Conservation (phyloP, 1,284 basidiomycete genomes). For the Cutaneotrichosporon mucoides region DNA sequence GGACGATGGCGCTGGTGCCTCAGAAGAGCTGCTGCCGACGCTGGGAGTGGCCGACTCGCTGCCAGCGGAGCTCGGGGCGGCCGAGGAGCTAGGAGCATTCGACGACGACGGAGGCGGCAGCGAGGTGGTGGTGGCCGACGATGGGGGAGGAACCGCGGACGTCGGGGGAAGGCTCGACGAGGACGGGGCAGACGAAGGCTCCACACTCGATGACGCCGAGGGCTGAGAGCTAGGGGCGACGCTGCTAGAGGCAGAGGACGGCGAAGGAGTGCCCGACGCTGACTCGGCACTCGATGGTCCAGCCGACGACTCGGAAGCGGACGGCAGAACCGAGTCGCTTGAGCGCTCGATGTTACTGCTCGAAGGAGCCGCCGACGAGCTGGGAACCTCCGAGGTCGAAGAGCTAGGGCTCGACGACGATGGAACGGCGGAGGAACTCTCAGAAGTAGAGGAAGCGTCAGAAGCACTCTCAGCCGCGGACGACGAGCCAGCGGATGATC, state of each 20-base stretch:
- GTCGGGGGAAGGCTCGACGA: background rate
- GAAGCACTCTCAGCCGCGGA: too few species aligned
- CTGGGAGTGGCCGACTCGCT: background rate
- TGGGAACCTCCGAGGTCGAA: background rate
- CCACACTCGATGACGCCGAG: background rate
- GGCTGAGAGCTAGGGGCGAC: background rate
- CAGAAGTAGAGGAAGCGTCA: too few species aligned
- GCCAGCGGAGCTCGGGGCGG: background rate
- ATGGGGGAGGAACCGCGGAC: background rate
- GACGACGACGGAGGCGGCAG: background rate
- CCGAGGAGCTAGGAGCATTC: background rate
- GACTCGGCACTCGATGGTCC: background rate
- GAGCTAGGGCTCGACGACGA: background rate
- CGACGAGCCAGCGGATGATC: too few species aligned
- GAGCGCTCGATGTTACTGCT: background rate
- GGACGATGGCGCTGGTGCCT: background rate
- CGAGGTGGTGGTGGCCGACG: background rate
- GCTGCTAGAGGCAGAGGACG: background rate
- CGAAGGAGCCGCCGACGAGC: too few species aligned
- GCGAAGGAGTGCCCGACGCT: background rate
- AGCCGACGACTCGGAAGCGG: conserved; percentile 1
- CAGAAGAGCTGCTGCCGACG: background rate
- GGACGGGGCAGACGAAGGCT: too few species aligned
- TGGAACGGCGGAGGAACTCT: too few species aligned
- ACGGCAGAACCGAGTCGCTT: background rate